Evolutionary conservation across 495 filamentous ascomycete genomes (phyloP), one percentile per base, ranked within the genome.

Genomic region (Penicillium cataractarum): DNA sequence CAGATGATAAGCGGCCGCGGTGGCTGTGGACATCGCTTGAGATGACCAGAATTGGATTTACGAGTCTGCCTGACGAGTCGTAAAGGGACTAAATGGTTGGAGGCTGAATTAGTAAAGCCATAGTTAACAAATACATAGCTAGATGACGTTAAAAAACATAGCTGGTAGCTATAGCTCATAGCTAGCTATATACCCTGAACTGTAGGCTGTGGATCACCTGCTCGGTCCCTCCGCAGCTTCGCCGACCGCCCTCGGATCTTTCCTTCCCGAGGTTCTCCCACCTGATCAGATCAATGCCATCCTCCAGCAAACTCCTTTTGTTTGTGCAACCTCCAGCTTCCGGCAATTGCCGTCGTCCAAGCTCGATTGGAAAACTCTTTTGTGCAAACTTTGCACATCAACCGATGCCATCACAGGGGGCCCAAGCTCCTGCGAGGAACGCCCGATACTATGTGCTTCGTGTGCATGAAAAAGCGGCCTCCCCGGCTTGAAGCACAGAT

Each of bases 381-480:
- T 44, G 35, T 17, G 8, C 4, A 4, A 37, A 13, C 21, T 55
- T 52, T 64, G 54, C 51, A 44, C 51, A 58, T 57, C 62, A 37
- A 9, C 60, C 57, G 59, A 51, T 62, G 63, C 57, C 26, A 69
- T 64, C 61, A 62, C 60, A 60, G 42, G 37, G 70, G 70, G 70
- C 67, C 70, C 70, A 72, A 72, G 70, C 70, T 72, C 65, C 67
- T 29, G 53, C 46, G 50, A 65, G 50, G 33, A 61, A 64, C 46
- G 46, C 57, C 58, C 57, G 31, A 58, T 58, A n/a, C 37, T 53
- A 55, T 60, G 63, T 64, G 58, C 66, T 39, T 64, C 40, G 55
- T 50, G 60, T 71, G 62, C 69, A 72, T 57, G 50, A 64, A 67
- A 54, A n/a, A n/a, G n/a, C n/a, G n/a, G 50, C 51, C 37, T 26